Evolutionary conservation across 345 rosid species (phyloP).

Genomic region (Brassica juncea): DNA sequence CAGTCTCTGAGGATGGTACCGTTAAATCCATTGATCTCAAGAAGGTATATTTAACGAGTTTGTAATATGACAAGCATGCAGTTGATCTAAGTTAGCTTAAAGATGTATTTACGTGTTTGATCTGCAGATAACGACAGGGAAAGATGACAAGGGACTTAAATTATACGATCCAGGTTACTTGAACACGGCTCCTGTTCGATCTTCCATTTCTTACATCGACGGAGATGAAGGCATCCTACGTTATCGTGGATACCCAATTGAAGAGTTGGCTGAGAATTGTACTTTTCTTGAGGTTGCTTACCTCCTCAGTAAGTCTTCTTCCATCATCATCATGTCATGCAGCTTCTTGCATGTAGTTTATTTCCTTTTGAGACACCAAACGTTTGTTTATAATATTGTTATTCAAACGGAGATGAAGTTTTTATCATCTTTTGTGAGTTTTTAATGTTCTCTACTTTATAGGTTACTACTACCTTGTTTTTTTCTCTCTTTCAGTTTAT

Average conservation of each 20-base stretch:
- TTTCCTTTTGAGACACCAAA: neutral
- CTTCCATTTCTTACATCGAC: constrained; percentile 71
- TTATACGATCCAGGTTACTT: constrained; percentile 88
- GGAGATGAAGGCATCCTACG: constrained; percentile 67
- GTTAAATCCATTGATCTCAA: constrained; percentile 72
- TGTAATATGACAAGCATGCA: neutral
- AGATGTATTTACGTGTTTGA: neutral
- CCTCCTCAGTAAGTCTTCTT: constrained; percentile 27
- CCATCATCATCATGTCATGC: neutral
- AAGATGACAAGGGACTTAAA: constrained; percentile 75
- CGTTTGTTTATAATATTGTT: neutral
- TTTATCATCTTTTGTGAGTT: too few relatives aligned
- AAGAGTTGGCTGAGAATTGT: constrained; percentile 37
- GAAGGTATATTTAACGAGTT: constrained; percentile 49
- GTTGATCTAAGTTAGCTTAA: neutral
- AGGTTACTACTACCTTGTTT: too few relatives aligned
- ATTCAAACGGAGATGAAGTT: too few relatives aligned
- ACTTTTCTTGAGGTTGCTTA: constrained; percentile 28
- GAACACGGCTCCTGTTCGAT: constrained; percentile 86
- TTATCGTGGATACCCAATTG: constrained; percentile 30
- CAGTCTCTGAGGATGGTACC: constrained; percentile 65
- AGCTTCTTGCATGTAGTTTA: neutral
- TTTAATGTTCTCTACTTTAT: too few relatives aligned
- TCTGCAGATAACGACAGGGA: constrained; percentile 64
- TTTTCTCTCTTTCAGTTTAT: constrained; percentile 56